Percentiles rank a stretch among this genome's conserved stretches.
phyloP scores from a whole-genome alignment of 2,329 filamentous ascomycete genomes.

The Clonostachys chloroleuca region DNA sequence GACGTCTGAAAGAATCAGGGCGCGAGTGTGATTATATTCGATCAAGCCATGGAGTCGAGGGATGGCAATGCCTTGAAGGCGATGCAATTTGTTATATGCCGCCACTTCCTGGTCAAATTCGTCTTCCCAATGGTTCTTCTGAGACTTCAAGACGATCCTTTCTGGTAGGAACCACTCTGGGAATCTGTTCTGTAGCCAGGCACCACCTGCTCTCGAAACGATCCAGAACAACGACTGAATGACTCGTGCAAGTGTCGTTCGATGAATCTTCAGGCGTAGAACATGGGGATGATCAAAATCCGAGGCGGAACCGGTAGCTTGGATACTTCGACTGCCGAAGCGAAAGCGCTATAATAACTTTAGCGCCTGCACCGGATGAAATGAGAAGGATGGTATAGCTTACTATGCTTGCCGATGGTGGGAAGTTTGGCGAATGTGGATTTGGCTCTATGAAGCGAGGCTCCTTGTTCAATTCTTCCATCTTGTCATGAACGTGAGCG shows the following conservation, averaged over 20 bases:
- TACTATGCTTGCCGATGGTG: no score
- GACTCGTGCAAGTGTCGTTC: background rate
- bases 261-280: background rate
- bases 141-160: slow-evolving; percentile 8
- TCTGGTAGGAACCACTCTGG: slow-evolving; percentile 5
- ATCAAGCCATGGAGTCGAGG: slow-evolving; percentile 7
- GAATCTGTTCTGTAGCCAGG: background rate
- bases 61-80: slow-evolving; percentile 6
- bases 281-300: background rate
- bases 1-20: slow-evolving; percentile 7
- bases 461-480: no score
- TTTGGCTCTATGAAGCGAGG: no score
- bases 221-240: background rate
- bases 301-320: background rate
- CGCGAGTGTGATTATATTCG: slow-evolving; percentile 4
- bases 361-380: no score
- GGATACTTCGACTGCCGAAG: background rate
- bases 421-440: no score
- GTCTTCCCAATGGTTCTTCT: slow-evolving; percentile 6
- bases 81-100: slow-evolving; percentile 4
- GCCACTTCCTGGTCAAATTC: slow-evolving; percentile 9
- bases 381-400: no score
- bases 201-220: background rate
- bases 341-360: background rate
- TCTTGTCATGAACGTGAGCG: no score